Conservation (phyloP, 2,329 filamentous ascomycete genomes). For the Aspergillus brasiliensis region DNA sequence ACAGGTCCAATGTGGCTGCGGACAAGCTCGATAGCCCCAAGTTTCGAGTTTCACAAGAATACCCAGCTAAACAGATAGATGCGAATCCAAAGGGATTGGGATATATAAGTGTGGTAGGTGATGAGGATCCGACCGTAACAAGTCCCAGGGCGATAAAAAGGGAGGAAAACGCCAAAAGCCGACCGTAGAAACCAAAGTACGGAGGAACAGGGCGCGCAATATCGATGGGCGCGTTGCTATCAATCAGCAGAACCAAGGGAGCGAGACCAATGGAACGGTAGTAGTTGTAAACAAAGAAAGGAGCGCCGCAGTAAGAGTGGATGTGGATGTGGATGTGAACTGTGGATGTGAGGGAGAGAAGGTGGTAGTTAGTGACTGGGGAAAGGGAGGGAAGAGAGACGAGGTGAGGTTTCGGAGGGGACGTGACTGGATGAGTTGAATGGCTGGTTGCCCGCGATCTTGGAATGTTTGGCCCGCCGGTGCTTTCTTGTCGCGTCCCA, state of each 20-base stretch:
- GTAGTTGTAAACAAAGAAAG: neutral
- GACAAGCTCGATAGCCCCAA: neutral
- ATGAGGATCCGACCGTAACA: neutral
- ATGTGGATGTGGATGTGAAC: neutral
- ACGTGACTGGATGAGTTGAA: constrained; percentile 1
- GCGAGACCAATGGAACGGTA: constrained; percentile 8
- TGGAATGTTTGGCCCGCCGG: neutral
- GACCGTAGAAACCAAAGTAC: constrained; percentile 12
- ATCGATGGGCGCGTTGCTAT: constrained; percentile 1
- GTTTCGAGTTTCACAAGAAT: neutral
- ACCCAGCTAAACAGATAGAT: neutral
- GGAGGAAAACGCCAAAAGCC: constrained; percentile 22
- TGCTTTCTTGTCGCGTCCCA: neutral
- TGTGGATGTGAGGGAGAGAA: neutral
- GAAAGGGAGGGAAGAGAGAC: constrained; percentile 4
- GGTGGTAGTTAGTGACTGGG: neutral
- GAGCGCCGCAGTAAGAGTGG: neutral
- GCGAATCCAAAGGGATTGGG: constrained; percentile 8
- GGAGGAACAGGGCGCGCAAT: constrained; percentile 3
- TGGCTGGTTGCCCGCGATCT: constrained; percentile 4
- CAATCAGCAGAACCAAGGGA: constrained; percentile 7
- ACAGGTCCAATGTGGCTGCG: neutral
- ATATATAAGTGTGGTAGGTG: neutral
- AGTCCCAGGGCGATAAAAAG: constrained; percentile 16
- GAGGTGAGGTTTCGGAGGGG: neutral